phyloP scores from a whole-genome alignment of 495 filamentous ascomycete species.

The Venustampulla echinocandica region DNA sequence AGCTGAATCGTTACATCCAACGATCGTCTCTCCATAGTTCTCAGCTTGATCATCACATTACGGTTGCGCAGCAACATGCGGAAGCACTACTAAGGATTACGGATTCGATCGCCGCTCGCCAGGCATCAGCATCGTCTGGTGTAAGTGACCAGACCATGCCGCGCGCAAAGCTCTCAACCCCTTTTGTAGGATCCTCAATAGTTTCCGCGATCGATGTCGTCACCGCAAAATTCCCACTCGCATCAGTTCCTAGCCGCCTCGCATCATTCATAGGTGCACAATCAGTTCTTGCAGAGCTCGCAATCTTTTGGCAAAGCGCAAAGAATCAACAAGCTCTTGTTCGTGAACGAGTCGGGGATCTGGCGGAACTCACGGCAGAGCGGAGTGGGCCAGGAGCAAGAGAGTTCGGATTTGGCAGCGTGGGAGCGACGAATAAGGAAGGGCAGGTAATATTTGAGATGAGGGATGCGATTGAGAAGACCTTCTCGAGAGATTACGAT shows the following conservation, averaged over 20 bases:
- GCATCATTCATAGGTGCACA: conserved; percentile 12
- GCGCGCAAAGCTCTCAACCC: conserved; percentile 29
- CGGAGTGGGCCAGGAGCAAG: neutral
- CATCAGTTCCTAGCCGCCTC: conserved; percentile 11
- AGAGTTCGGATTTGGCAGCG: conserved; percentile 6
- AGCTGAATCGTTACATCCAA: conserved; percentile 52
- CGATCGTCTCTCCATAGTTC: conserved; percentile 27
- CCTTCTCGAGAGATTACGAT: conserved; percentile 17
- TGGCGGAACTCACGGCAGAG: conserved; percentile 3
- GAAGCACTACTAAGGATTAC: conserved; percentile 32
- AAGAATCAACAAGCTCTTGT: conserved; percentile 17
- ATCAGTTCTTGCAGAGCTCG: conserved; percentile 17
- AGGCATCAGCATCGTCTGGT: conserved; percentile 11
- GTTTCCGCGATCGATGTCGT: conserved; percentile 40
- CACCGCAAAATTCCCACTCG: conserved; percentile 29
- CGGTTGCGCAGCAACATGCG: conserved; percentile 34
- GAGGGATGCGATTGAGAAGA: conserved; percentile 20
- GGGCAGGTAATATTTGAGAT: conserved; percentile 10
- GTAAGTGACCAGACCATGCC: conserved; percentile 20
- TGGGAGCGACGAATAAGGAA: neutral
- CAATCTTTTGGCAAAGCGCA: conserved; percentile 21
- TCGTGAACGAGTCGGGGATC: conserved; percentile 12
- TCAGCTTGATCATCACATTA: conserved; percentile 30
- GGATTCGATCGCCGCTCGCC: conserved; percentile 6
- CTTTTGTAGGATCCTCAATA: conserved; percentile 36